Evolutionary conservation across 495 filamentous ascomycete genomes (phyloP).

Genomic region (Penicillium parvum): DNA sequence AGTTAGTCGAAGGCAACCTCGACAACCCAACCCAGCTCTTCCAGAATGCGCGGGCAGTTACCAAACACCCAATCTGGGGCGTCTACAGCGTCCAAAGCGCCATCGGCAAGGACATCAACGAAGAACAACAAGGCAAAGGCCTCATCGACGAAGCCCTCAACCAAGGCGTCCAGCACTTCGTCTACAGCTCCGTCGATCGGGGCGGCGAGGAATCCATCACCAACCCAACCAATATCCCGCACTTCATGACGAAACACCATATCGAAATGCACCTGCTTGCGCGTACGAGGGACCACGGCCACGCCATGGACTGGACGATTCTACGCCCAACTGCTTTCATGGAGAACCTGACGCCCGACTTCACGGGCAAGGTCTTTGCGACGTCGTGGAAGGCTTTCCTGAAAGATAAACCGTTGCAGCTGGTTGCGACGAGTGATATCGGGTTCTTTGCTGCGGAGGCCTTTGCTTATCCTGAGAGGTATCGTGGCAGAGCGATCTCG

Average conservation of each 20-base stretch:
- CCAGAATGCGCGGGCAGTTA: conserved; percentile 35
- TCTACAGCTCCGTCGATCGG: conserved; percentile 63
- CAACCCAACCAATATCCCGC: conserved; percentile 54
- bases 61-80: conserved; percentile 46
- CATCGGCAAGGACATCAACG: conserved; percentile 7
- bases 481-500: conserved; percentile 39
- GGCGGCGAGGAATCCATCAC: conserved; percentile 52
- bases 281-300: conserved; percentile 20
- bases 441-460: conserved; percentile 58
- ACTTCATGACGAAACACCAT: conserved; percentile 59
- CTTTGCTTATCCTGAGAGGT: conserved; percentile 44
- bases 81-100: conserved; percentile 43
- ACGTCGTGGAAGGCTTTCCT: conserved; percentile 42
- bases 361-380: conserved; percentile 55
- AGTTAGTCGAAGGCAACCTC: conserved; percentile 55
- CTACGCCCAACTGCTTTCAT: conserved; percentile 60
- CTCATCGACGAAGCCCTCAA: conserved; percentile 55
- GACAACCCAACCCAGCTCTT: conserved; percentile 53
- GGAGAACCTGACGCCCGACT: conserved; percentile 57
- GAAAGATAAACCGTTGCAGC: conserved; percentile 51
- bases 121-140: conserved; percentile 55
- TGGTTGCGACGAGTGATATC: conserved; percentile 56
- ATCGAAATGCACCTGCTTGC: conserved; percentile 56
- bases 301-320: conserved; percentile 53
- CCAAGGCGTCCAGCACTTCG: conserved; percentile 53